Evolutionary conservation across 2,329 filamentous ascomycete species (phyloP), one percentile per base, ranked within the genome.

Genomic region (Stagonosporopsis rhizophila): DNA sequence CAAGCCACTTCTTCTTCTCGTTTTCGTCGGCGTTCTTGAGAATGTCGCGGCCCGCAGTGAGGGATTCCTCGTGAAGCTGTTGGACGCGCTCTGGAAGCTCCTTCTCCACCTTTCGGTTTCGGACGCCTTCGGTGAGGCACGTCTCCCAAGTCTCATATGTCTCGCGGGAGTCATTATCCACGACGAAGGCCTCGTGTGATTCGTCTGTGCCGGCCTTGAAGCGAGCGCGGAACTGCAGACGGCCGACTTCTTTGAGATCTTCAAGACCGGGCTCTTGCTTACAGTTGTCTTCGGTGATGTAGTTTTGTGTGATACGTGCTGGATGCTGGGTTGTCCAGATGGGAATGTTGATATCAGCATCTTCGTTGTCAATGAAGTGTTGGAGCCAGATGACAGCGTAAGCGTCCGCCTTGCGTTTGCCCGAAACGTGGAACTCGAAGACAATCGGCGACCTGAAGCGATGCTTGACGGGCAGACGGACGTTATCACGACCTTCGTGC

Each of bases 91-190:
- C 85, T 0, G 92, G 91, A 0, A 96, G 81, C 68, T 96, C 89
- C 22, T 87, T 83, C 9, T 84, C 79, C 0, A 97, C 91, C 25
- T 86, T 83, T 52, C 87, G 84, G 14, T 82, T 78, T 2, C 95
- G 87, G 0, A 96, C 91, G 12, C 94, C 94, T 75, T 98, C 93
- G 0, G 92, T 87, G 37, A 89, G 86, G 73, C 94, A 97, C 0
- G 92, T 91, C 75, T 97, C 92, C 92, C 93, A 98, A 0, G 89
- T 90, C 78, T 98, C 94, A 62, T 91, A 96, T 0, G 93, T 97
- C 80, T 98, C 95, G 28, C 94, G 88, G 1, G 89, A 89, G 72
- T 96, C 88, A 68, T 96, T 96, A 75, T 96, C 91, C 44, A 87
- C 85, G 20, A 96, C 88, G 66, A 96, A 97, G 1, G 82, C 83